Conservation (phyloP, 257 asterid genomes). For the Solanum rostratum region DNA sequence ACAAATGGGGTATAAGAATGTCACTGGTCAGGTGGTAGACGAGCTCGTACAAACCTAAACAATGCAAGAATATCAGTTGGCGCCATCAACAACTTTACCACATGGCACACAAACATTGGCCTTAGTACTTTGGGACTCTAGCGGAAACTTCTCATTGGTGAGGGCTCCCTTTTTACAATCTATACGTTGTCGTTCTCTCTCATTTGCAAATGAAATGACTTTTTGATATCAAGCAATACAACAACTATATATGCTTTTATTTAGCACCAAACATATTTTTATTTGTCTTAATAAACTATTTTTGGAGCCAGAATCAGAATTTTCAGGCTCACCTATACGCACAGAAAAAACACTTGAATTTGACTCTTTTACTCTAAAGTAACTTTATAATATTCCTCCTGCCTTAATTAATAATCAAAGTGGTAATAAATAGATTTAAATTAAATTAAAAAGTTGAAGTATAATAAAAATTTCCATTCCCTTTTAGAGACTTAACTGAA, state of each 20-base stretch:
- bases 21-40: background rate
- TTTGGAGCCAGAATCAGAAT: background rate
- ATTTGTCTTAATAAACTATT: background rate
- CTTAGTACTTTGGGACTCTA: background rate
- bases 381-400: background rate
- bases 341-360: background rate
- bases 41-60: background rate
- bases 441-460: too few species aligned
- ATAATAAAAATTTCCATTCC: background rate
- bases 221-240: background rate
- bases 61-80: background rate
- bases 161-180: background rate
- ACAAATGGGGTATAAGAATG: background rate
- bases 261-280: background rate
- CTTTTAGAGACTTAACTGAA: background rate
- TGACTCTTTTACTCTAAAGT: background rate
- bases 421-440: too few species aligned
- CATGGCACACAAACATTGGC: background rate
- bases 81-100: background rate
- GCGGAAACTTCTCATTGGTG: background rate
- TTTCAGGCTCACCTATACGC: background rate
- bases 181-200: background rate
- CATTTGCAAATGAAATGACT: background rate
- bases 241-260: background rate
- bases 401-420: too few species aligned